Evolutionary conservation across 225 moss, liverwort and hornwort genomes (phyloP), one percentile per base, ranked within the genome.

Genomic region (Physcomitrium patens): DNA sequence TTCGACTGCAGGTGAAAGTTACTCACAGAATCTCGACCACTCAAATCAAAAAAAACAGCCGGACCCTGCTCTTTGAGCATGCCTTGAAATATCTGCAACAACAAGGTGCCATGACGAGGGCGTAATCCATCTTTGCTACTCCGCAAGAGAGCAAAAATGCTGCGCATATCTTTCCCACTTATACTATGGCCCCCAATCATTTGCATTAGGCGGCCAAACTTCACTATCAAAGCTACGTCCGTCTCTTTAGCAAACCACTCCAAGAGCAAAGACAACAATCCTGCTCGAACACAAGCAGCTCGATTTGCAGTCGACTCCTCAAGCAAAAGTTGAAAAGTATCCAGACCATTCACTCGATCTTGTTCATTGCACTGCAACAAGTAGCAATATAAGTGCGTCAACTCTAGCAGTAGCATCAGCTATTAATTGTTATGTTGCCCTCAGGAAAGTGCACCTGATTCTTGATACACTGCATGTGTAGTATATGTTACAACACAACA

Each of bases 151-250:
- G 92, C 86, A 78, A 92, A 90, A 65, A 92, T 92, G 73, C 83
- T 88, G 60, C 92, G 90, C 90, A 92, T 90, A 56, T 92, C 92
- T 82, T 90, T 92, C 76, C 92, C 92, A 78, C 90, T 92, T 75
- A 90, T 90, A 75, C 92, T 92, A 64, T 92, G 90, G 24, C 92
- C 90, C 53, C 92, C 92, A 14, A 92, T 83, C 82, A 90, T 92
- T 89, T 89, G 88, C 88, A 92, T 87, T 16, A 92, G 84, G 72
- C 83, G 86, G 62, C 85, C 92, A 26, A 92, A 76, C 79, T 90
- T 90, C 37, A 90, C 86, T 20, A 89, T 79, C 65, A 90, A 28
- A 22, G 78, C 56, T 74, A 88, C 86, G 81, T 86, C 79, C 59
- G 78, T 81, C 57, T 88, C 92, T 78, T 77, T 80, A 18, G 88